A percentile compares a stretch with the other conserved stretches of the same genome.
These are phyloP conservation scores for Alnus glutinosa DNA, from an alignment of 306 rosid species.

Conservation along the genomic window DNA sequence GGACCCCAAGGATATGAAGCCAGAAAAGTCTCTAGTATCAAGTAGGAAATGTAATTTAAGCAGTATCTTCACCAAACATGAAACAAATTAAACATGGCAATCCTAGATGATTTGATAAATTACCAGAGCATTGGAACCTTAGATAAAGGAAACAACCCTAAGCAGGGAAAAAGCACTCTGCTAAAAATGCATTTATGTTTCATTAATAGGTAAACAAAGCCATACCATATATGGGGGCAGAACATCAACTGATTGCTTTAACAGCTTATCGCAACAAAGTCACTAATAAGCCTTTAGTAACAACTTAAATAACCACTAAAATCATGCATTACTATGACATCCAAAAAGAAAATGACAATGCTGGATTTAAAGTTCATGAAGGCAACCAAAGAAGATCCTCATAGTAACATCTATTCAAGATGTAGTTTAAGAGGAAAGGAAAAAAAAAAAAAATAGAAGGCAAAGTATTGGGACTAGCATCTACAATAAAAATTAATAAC, in stretches of 20 bases:
- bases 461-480: background rate
- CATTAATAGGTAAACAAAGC: background rate
- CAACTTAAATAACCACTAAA: background rate
- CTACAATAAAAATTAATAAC: background rate
- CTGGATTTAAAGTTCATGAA: background rate
- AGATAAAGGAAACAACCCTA: background rate
- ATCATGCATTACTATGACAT: background rate
- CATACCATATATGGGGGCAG: background rate
- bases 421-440: background rate
- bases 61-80: background rate
- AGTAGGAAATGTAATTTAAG: background rate
- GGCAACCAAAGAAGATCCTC: background rate
- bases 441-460: too few species aligned
- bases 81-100: background rate
- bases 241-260: too few species aligned
- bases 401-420: background rate
- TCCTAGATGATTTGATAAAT: background rate
- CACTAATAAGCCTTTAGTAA: background rate
- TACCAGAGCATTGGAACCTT: background rate
- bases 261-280: background rate
- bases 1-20: background rate
- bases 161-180: background rate
- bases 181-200: too few species aligned
- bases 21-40: slow-evolving; percentile 2
- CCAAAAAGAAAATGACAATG: background rate